A percentile compares a stretch with the other conserved stretches of the same genome.
Evolutionary conservation across 1,139 yeast genomes (phyloP).

Genomic region (Blastobotrys ciferrii): DNA sequence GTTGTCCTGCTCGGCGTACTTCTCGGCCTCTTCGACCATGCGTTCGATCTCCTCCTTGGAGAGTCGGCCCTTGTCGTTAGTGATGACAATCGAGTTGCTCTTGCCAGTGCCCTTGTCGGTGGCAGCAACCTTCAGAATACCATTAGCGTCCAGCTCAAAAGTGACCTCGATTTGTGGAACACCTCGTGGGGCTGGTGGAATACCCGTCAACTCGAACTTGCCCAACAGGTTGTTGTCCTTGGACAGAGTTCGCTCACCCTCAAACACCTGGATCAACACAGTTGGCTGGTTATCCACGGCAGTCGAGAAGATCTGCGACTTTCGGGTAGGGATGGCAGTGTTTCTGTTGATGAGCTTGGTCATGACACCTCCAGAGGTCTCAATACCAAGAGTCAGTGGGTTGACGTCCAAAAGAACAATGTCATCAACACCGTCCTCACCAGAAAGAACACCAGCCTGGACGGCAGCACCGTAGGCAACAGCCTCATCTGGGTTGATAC

Average conservation of each 20-base stretch:
- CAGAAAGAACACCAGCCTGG: conserved; percentile 89
- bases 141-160: conserved; percentile 88
- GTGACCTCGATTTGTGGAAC: conserved; percentile 97
- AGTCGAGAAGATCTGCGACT: conserved; percentile 93
- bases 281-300: conserved; percentile 94
- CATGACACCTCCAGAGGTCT: conserved; percentile 94
- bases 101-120: conserved; percentile 97
- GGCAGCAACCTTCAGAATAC: conserved; percentile 91
- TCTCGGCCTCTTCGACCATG: conserved; percentile 93
- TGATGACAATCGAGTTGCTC: conserved; percentile 73
- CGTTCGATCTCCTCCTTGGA: conserved; percentile 85
- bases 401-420: conserved; percentile 81
- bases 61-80: conserved; percentile 95
- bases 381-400: conserved; percentile 88
- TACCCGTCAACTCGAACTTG: conserved; percentile 88
- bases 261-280: conserved; percentile 87
- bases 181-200: conserved; percentile 96
- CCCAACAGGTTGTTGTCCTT: conserved; percentile 93
- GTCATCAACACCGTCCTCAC: conserved; percentile 87
- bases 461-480: conserved; percentile 98
- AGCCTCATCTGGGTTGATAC: conserved; percentile 99
- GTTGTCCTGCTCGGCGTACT: conserved; percentile 81
- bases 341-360: conserved; percentile 89
- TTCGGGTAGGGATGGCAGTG: conserved; percentile 91
- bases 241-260: conserved; percentile 92